These are phyloP conservation scores for Arthrobotrys sinensis DNA, from an alignment of 2,329 filamentous ascomycete species.

Conservation along the genomic window DNA sequence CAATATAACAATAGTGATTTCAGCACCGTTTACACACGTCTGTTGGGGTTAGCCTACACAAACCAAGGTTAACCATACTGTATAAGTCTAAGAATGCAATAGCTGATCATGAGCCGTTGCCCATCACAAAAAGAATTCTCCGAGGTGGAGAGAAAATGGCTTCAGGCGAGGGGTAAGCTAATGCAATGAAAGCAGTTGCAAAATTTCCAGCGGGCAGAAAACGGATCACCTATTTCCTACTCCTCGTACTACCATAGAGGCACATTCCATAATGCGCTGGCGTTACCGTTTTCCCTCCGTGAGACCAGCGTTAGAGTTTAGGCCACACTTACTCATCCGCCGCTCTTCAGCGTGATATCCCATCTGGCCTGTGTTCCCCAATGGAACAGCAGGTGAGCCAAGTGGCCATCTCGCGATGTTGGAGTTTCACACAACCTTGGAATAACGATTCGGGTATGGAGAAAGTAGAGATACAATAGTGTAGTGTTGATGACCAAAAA, in stretches of 20 bases:
- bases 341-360: slow-evolving; percentile 30
- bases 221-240: slow-evolving; percentile 30
- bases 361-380: slow-evolving; percentile 28
- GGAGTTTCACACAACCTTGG: slow-evolving; percentile 44
- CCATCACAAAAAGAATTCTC: slow-evolving; percentile 51
- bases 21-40: slow-evolving; percentile 5
- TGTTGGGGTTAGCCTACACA: slow-evolving; percentile 27
- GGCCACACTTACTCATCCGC: slow-evolving; percentile 18
- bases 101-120: slow-evolving; percentile 15
- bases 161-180: slow-evolving; percentile 40
- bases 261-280: slow-evolving; percentile 48
- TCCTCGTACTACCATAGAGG: slow-evolving; percentile 33
- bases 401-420: slow-evolving; percentile 29
- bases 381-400: slow-evolving; percentile 17
- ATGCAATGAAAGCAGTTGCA: slow-evolving; percentile 38
- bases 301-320: slow-evolving; percentile 35
- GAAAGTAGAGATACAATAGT: not conserved
- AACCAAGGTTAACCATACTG: slow-evolving; percentile 7
- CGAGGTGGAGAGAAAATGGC: slow-evolving; percentile 47
- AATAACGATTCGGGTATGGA: slow-evolving; percentile 5
- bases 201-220: slow-evolving; percentile 30
- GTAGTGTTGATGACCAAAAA: slow-evolving; percentile 20
- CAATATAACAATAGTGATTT: slow-evolving; percentile 15
- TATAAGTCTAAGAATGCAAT: slow-evolving; percentile 22
- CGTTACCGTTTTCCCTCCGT: slow-evolving; percentile 27